Conservation (phyloP, 1,284 basidiomycete species). For the Ceratobasidium sp. region DNA sequence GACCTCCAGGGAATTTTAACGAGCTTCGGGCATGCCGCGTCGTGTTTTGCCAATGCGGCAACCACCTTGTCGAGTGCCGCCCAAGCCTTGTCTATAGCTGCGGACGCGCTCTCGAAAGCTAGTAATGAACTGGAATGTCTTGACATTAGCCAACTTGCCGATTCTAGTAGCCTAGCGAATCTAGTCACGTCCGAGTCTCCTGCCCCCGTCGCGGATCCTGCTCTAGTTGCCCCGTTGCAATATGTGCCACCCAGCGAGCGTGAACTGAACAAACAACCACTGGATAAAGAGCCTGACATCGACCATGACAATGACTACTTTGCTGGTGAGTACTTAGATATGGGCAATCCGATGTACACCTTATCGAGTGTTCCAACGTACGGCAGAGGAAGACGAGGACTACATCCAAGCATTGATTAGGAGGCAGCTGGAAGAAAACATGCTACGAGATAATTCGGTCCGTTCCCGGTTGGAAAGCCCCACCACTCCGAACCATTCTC, state of each 20-base stretch:
- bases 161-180: neutral
- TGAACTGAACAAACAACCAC: neutral
- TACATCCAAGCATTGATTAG: neutral
- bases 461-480: neutral
- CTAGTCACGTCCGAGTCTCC: no score
- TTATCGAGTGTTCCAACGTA: neutral
- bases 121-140: neutral
- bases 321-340: neutral
- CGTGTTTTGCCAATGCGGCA: neutral
- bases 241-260: neutral
- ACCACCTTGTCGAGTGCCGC: slow-evolving; percentile 5
- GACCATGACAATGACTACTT: slow-evolving; percentile 4
- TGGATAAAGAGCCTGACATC: neutral
- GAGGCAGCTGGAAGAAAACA: neutral
- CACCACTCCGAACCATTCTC: neutral
- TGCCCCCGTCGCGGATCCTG: neutral
- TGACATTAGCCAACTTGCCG: neutral
- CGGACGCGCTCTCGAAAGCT: slow-evolving; percentile 15
- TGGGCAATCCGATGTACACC: neutral
- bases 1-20: neutral
- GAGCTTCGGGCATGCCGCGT: neutral
- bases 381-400: neutral
- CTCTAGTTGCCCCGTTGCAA: neutral
- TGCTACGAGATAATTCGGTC: neutral
- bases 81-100: slow-evolving; percentile 9